Evolutionary conservation across 2,329 filamentous ascomycete species (phyloP).

Genomic region (Blastomyces silverae): DNA sequence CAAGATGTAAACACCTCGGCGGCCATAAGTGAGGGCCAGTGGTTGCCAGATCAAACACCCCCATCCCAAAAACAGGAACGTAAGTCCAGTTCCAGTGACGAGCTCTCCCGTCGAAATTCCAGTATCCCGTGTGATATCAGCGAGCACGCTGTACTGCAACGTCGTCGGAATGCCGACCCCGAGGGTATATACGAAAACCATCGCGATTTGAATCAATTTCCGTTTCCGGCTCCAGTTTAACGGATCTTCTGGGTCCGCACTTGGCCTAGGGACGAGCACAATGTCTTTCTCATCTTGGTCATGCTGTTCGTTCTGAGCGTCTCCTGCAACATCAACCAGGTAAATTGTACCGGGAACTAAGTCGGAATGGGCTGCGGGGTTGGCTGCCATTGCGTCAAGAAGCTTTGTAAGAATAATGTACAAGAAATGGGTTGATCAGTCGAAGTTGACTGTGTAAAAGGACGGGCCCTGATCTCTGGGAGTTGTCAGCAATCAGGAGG

Average conservation of each 20-base stretch:
- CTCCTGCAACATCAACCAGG: constrained; percentile 18
- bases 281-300: constrained; percentile 16
- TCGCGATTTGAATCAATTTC: constrained; percentile 29
- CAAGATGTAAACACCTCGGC: constrained; percentile 44
- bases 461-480: neutral
- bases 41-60: constrained; percentile 49
- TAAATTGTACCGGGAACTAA: constrained; percentile 21
- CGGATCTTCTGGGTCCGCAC: constrained; percentile 36
- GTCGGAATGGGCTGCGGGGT: constrained; percentile 12
- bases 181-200: constrained; percentile 41
- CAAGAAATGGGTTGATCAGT: neutral
- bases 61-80: constrained; percentile 50
- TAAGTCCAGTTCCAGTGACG: constrained; percentile 47
- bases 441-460: neutral
- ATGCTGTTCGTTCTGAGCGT: neutral
- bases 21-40: constrained; percentile 48
- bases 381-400: constrained; percentile 12
- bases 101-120: constrained; percentile 42
- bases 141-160: constrained; percentile 47
- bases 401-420: neutral
- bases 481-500: neutral
- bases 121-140: constrained; percentile 44
- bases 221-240: constrained; percentile 35
- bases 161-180: constrained; percentile 46
- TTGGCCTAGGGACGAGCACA: constrained; percentile 25